Evolutionary conservation across 2,329 filamentous ascomycete genomes (phyloP), one percentile per base, ranked within the genome.

Genomic region (Aspergillus ustus): DNA sequence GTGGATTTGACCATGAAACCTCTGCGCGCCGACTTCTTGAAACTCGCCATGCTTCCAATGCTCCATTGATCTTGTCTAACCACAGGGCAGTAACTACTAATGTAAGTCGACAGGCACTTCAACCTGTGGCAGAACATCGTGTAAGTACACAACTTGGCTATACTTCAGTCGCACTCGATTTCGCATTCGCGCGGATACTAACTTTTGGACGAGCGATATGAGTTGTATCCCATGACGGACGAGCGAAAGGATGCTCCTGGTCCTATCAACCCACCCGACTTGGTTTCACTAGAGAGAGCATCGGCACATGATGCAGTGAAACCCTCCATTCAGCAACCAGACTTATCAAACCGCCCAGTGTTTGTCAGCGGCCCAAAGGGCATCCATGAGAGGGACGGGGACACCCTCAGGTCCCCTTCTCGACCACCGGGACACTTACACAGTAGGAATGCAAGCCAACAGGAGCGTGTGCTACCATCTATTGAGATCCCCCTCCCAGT

Each of bases 391-490:
- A 66, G 53, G 43, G 64, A 49, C 51, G 59, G 65, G 48, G 57
- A 59, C 31, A 67, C 67, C 59, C 51, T 64, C 57, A 63, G 67
- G 31, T 61, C 64, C 49, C 63, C 61, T 13, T 44, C 65, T 50
- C 67, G 66, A 40, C 31, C 61, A 34, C 52, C 63, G 29, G 60
- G 51, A 48, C 57, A 66, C 44, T 63, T 61, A 54, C 64, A 65
- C 52, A 50, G 59, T 55, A 64, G 66, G 49, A 45, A 63, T 55
- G 66, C 63, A 48, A 68, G 66, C 54, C 63, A 65, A 43, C 73
- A 72, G 68, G 71, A 75, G 52, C 69, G 65, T 49, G 70, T 71
- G 51, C 62, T 78, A 15, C 76, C 74, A 17, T 78, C 76, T 37
- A 77, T 79, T 65, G 77, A 79, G 61, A 59, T 53, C 56, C 67